A percentile compares a stretch with the other conserved stretches of the same genome.
Evolutionary conservation across 78 protist species (phyloP).

Genomic region (Monosiga brevicollis): DNA sequence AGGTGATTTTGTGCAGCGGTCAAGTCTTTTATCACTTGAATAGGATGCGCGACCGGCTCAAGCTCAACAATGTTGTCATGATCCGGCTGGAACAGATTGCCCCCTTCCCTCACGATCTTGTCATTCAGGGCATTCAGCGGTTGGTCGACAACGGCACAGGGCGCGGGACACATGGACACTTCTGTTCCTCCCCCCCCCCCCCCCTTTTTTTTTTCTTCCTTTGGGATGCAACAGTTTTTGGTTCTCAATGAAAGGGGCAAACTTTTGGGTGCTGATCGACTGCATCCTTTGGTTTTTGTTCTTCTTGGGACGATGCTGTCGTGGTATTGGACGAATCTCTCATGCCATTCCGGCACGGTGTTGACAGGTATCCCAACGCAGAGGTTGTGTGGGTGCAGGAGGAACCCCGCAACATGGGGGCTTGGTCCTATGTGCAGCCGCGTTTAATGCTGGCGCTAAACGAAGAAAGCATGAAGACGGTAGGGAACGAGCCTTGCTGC

Average conservation of each 20-base stretch:
- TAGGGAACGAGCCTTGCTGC: background rate
- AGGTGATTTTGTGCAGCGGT: conserved; percentile 83
- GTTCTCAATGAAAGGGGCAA: too few relatives aligned
- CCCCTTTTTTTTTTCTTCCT: too few relatives aligned
- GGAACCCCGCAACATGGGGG: conserved; percentile 85
- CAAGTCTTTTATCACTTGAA: conserved; percentile 60
- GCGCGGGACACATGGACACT: too few relatives aligned
- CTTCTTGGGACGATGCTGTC: too few relatives aligned
- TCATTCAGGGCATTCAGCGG: conserved; percentile 9
- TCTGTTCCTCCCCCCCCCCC: too few relatives aligned
- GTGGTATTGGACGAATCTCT: too few relatives aligned
- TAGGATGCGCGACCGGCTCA: conserved; percentile 14
- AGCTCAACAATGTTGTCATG: conserved; percentile 61
- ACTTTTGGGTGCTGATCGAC: too few relatives aligned
- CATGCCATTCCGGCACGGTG: too few relatives aligned
- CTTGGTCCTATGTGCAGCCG: conserved; percentile 69
- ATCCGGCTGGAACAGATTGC: conserved; percentile 82
- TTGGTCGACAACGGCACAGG: too few relatives aligned
- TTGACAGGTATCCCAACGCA: conserved; percentile 31
- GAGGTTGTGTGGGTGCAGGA: conserved; percentile 87
- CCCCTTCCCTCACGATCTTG: conserved; percentile 88
- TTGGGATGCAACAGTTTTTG: too few relatives aligned
- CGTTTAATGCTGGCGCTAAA: conserved; percentile 35
- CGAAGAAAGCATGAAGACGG: background rate
- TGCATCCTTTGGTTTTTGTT: too few relatives aligned